Evolutionary conservation across 2,329 filamentous ascomycete species (phyloP).

Genomic region (Colletotrichum lentis): DNA sequence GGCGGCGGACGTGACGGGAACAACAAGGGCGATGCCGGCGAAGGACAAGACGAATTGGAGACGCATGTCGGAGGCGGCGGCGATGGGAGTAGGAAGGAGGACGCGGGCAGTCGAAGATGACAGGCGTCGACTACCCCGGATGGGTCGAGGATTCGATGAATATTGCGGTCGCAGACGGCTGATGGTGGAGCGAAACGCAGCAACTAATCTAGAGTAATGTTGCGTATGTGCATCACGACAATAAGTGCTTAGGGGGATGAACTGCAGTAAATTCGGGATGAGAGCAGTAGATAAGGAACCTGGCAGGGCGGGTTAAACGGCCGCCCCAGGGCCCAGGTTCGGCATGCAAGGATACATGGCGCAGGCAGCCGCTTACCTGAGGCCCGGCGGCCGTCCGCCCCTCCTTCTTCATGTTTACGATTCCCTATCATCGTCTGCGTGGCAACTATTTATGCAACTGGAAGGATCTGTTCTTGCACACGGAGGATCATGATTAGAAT

Average conservation of each 20-base stretch:
- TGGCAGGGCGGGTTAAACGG: neutral
- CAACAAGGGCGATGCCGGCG: slow-evolving; percentile 37
- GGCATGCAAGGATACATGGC: slow-evolving; percentile 19
- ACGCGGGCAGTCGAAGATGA: neutral
- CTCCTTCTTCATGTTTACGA: neutral
- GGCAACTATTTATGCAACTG: neutral
- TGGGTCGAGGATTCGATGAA: neutral
- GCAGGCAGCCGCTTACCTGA: slow-evolving; percentile 19
- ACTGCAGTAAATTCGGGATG: slow-evolving; percentile 1
- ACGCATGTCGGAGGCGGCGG: slow-evolving; percentile 26
- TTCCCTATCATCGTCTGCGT: neutral
- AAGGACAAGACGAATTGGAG: slow-evolving; percentile 20
- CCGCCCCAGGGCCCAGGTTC: neutral
- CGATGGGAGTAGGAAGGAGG: neutral
- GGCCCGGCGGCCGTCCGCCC: neutral
- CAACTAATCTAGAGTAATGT: neutral
- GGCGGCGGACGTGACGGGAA: slow-evolving; percentile 43
- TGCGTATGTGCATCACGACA: neutral
- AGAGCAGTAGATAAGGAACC: slow-evolving; percentile 21
- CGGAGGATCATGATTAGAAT: neutral
- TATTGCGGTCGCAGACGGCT: neutral
- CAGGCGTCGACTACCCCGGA: slow-evolving; percentile 3
- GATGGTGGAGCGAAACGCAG: neutral
- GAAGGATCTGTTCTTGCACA: neutral
- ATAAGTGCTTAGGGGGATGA: neutral